Base-by-base conservation (phyloP, 345 rosid species). In the Salix arbutifolia region DNA sequence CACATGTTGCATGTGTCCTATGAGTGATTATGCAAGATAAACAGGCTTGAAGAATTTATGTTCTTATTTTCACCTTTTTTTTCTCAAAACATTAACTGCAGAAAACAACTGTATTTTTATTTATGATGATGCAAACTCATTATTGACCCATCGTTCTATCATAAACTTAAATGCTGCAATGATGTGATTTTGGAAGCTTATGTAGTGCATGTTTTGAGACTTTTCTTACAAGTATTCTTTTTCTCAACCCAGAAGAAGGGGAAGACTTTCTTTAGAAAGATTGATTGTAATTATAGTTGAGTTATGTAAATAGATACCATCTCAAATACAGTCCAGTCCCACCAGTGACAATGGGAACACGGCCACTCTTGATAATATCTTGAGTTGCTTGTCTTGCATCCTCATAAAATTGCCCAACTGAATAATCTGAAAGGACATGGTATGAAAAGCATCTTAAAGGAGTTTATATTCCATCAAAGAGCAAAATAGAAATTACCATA, bases 261-360 rank as follows among this genome's bases (percentile, higher is more conserved):
- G 33, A 28, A 26, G 4, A 65, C 6, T 6, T 16, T 28, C 33
- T 28, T 10, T 8, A 35, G 25, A 35, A 67, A 68, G 44, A 17
- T 0, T 31, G 8, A 53, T 4, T 11, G 18, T 44, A 44, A 44
- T 44, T 11, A 42, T 10, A 42, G 46, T 13, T 13, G 50, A 44
- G 50, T 44, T 5, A 35, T 53, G 69, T 33, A 72, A 74, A 58
- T 70, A 67, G 82, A 78, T 91, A 95, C 99, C 99, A 95, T 76
- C 97, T 83, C 79, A 95, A 87, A 81, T 93, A 95, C 84, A 93
- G 83, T 33, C 99, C 99, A 69, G 99, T 95, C 14, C 99, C 97
- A 72, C 99, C 97, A 0, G 90, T 88, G 70, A 95, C 93, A 26
- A 95, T 89, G 26, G 99, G 97, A 82, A 93, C 91, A 67, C 75